Evolutionary conservation across 805 yeast species (phyloP).

Genomic region (Nakazawaea wyomingensis): DNA sequence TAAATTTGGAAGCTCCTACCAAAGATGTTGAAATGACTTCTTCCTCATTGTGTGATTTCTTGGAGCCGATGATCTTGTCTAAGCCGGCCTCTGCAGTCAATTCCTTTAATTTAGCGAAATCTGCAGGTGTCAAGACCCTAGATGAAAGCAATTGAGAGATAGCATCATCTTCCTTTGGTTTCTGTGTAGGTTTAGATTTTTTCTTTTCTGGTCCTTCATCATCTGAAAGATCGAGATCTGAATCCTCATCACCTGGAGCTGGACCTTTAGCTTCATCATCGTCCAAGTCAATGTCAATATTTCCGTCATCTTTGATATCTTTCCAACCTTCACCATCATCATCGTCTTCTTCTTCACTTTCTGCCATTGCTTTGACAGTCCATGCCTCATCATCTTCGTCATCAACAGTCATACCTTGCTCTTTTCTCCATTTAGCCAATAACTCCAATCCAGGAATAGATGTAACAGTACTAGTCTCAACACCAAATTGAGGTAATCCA

Average conservation of each 20-base stretch:
- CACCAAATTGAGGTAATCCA: conserved; percentile 64
- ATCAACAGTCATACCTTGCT: conserved; percentile 50
- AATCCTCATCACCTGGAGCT: conserved; percentile 29
- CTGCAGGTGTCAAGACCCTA: conserved; percentile 92
- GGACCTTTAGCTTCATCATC: conserved; percentile 25
- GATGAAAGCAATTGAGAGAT: conserved; percentile 60
- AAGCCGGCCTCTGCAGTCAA: conserved; percentile 81
- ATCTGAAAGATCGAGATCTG: conserved; percentile 50
- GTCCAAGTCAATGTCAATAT: conserved; percentile 48
- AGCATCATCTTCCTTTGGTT: conserved; percentile 30
- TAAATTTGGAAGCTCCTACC: conserved; percentile 75
- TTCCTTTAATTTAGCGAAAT: conserved; percentile 92
- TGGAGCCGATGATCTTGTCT: conserved; percentile 51
- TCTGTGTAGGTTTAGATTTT: conserved; percentile 23
- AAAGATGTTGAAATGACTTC: conserved; percentile 73
- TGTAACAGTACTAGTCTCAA: conserved; percentile 54
- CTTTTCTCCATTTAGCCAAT: conserved; percentile 77
- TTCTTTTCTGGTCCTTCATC: conserved; percentile 28
- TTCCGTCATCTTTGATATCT: conserved; percentile 76
- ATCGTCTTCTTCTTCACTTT: conserved; percentile 42
- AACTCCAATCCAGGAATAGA: conserved; percentile 90
- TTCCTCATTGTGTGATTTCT: conserved; percentile 62
- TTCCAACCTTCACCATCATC: conserved; percentile 93
- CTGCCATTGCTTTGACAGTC: conserved; percentile 54
- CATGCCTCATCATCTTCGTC: conserved; percentile 57